Conservation (phyloP, 1,139 yeast species). For the Saccharomyces hybrid region DNA sequence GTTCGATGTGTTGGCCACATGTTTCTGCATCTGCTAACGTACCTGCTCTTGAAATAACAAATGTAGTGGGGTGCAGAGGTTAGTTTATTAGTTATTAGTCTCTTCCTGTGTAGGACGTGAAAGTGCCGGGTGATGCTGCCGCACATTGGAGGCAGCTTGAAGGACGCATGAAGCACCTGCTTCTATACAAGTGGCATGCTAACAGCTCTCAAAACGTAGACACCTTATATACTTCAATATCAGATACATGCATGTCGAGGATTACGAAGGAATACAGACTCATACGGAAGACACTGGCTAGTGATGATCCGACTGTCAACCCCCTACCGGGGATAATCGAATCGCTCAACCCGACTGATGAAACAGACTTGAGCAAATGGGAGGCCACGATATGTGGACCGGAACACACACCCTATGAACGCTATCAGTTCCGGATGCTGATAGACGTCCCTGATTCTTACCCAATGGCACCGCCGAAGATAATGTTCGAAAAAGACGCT, state of each 20-base stretch:
- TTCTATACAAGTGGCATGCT: not conserved
- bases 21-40: not conserved
- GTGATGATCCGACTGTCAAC: slow-evolving; percentile 21
- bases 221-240: not conserved
- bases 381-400: slow-evolving; percentile 54
- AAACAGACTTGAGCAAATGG: slow-evolving; percentile 48
- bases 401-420: slow-evolving; percentile 43
- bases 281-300: slow-evolving; percentile 32
- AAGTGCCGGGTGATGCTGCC: not conserved
- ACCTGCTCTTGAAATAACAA: not conserved
- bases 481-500: slow-evolving; percentile 42
- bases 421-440: slow-evolving; percentile 51
- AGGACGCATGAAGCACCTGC: not conserved
- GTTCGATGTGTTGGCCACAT: not conserved
- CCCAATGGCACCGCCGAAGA: slow-evolving; percentile 64
- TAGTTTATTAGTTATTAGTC: not conserved
- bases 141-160: not conserved
- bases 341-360: slow-evolving; percentile 39
- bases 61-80: not conserved
- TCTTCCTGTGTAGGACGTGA: not conserved
- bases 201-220: too few relatives aligned
- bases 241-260: slow-evolving; percentile 12
- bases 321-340: slow-evolving; percentile 32
- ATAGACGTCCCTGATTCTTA: slow-evolving; percentile 49
- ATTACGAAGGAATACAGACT: slow-evolving; percentile 38